phyloP scores from a whole-genome alignment of 202 grass and related monocot species.

The Digitaria exilis region DNA sequence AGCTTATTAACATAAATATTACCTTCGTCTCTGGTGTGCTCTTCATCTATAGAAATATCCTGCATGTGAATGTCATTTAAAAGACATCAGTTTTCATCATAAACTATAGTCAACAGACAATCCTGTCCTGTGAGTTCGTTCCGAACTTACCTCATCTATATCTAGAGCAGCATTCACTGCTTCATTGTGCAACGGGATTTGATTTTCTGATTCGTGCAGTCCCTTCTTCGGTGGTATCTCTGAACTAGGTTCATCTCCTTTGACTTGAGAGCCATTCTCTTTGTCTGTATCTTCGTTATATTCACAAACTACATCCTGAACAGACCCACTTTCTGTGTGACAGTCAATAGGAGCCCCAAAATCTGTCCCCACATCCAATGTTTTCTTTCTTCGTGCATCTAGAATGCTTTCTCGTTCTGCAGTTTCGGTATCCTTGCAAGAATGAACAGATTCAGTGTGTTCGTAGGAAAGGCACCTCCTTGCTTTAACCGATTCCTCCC shows the following conservation, averaged over 20 bases:
- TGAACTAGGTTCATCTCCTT: constrained; percentile 21
- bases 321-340: constrained; percentile 32
- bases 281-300: constrained; percentile 1
- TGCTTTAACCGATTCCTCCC: constrained; percentile 16
- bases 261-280: constrained; percentile 20
- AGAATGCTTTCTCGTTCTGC: constrained; percentile 29
- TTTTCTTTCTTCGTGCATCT: constrained; percentile 23
- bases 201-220: constrained; percentile 24
- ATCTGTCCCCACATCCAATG: constrained; percentile 16
- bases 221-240: not conserved
- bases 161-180: constrained; percentile 26
- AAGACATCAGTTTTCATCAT: constrained; percentile 20
- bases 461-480: constrained; percentile 45
- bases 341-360: constrained; percentile 15
- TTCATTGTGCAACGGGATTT: constrained; percentile 4
- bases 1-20: not conserved
- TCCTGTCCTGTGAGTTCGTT: not conserved
- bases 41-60: constrained; percentile 39
- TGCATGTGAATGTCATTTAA: constrained; percentile 19
- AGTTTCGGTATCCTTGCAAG: constrained; percentile 37
- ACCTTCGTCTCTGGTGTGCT: constrained; percentile 43
- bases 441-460: constrained; percentile 22
- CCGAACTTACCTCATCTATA: constrained; percentile 41
- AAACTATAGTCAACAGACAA: not conserved
- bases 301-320: constrained; percentile 18